Evolutionary conservation across 768 basidiomycete genomes (phyloP), one percentile per base, ranked within the genome.

Genomic region (Serendipita sp.): DNA sequence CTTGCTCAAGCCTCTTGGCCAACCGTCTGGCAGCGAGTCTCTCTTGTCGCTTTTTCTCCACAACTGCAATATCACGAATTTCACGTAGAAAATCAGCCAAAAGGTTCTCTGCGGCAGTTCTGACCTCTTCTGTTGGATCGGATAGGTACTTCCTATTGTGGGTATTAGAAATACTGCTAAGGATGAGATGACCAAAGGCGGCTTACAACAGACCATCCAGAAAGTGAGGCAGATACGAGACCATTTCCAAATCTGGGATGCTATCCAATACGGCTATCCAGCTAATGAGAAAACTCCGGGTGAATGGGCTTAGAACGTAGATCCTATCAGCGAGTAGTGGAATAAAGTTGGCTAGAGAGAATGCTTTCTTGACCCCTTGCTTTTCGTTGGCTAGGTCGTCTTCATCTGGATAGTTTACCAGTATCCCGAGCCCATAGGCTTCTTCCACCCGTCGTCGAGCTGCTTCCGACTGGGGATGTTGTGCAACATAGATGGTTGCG

Each of bases 181-280:
- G 38, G n/a, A 48, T 30, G 56, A 38, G 3, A 3, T 5, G 10
- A 34, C 3, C 13, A 11, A n/a, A 64, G 56, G 45, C n/a, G 30
- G 77, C 88, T 75, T 69, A 93, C 91, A 99, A 71, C 46, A 99
- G 80, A 1, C 93, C 94, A 67, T 97, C 93, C 60, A 99, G 75
- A 72, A 98, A 94, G 70, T 96, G 88, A 0, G 96, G 96, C 38
- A 99, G 81, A 75, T 90, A 96, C 32, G 90, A 86, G 53, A 98
- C 88, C 51, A 99, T 81, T 72, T 98, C 95, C 64, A 99, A 78
- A 71, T 99, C 96, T 10, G 96, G 96, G 3, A 98, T 90, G 18
- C 92, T 94, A 71, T 97, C 93, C 51, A 99, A 81, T 3, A 96
- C 89, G 47, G 83, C 90, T 66, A 98, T 90, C 96, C 96, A 99